Evolutionary conservation across 371 early-diverging fungal species (phyloP), one percentile per base, ranked within the genome.

Genomic region (Rhizopus delemar): DNA sequence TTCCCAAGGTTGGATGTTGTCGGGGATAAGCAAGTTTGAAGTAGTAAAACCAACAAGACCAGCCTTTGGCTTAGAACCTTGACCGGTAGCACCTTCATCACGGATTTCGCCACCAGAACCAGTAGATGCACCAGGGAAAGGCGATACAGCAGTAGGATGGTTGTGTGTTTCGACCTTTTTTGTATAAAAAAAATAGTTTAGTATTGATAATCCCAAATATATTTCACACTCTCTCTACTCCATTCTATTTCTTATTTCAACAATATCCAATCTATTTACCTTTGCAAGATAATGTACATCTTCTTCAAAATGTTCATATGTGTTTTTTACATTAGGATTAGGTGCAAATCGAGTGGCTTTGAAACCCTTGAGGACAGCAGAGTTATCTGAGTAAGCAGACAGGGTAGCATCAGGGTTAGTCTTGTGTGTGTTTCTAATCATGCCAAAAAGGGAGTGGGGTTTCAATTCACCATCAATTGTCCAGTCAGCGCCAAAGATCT

Each of bases 41-140:
- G 93, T 93, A 8, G 95, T 87, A 75, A 93, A 98, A 9, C 98
- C 98, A 48, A 90, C 89, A 48, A 98, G 78, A 32, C 98, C 98
- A 43, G 94, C 92, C 68, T 93, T 95, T 52, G 98, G 93, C 69
- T 90, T 90, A 31, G 96, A 95, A 4, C 98, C 98, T 57, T 82
- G 85, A 51, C 98, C 98, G 3, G 96, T 96, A 4, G 96, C 93
- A 57, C 95, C 98, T 82, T 97, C 98, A 73, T 97, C 98, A 73
- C 97, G 92, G 69, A 98, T 97, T 74, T 98, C 97, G 70, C 97
- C 98, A 70, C 97, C 97, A 11, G 96, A 86, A 54, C 94, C 93
- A 29, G 93, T 93, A 12, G 91, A 88, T 12, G 98, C 98, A 66
- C 98, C 98, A 34, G 97, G 92, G 75, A 90, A 96, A 41, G 98